Evolutionary conservation across 768 basidiomycete genomes (phyloP), one percentile per base, ranked within the genome.

Genomic region (Panaeolus papilionaceus): DNA sequence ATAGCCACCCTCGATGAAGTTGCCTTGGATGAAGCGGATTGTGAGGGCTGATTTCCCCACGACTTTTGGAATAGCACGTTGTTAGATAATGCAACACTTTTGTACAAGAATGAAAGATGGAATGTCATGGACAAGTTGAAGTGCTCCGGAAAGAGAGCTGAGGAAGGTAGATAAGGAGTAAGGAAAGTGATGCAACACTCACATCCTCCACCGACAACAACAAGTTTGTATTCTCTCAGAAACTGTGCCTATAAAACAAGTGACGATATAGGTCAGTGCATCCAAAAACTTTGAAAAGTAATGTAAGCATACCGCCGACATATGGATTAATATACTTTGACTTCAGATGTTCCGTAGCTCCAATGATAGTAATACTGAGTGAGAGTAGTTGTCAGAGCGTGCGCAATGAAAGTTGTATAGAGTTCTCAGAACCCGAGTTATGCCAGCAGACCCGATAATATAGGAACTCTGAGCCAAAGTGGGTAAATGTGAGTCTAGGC

Each of bases 181-280:
- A 38, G 40, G 38, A 33, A 33, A 5, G 33, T 2, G 33, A 33
- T 33, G 33, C 44, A 28, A 66, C 8, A 64, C 65, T 39, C 42
- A 92, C 95, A 96, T 87, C 96, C 96, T 76, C 97, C 96, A 63
- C 96, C 96, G 69, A 98, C 96, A 69, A 99, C 96, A 69, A 99
- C 96, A 67, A 98, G 90, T 84, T 98, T 98, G 84, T 99, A 99
- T 78, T 99, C 97, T 74, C 96, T 85, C 79, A 98, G 81, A 84
- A 95, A 95, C 76, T 92, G 91, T 70, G 93, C 92, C 91, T 94
- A 10, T 14, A 3, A 2, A 6, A 14, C 16, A 44, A 44, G 14
- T 6, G 2, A 9, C 42, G 42, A 44, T 44, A 44, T 44, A 4
- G 14, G 10, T 44, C 42, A 44, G 4, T 49, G 7, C 47, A 49